Conservation (phyloP, 345 rosid genomes). For the Arabidopsis arenosa region DNA sequence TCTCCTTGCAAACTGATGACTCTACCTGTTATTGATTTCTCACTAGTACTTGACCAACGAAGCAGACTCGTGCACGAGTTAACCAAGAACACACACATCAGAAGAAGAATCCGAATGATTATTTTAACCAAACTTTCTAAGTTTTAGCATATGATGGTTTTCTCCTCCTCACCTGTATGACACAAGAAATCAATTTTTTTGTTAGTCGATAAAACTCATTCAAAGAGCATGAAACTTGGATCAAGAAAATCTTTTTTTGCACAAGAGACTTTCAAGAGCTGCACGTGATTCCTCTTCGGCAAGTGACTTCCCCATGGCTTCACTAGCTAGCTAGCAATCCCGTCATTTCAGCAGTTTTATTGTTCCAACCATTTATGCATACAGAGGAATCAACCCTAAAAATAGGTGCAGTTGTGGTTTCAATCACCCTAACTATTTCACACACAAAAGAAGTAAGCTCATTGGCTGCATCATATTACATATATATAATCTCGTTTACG, state of each 20-base stretch:
- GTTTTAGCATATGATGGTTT: conserved; percentile 64
- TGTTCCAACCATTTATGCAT: conserved; percentile 83
- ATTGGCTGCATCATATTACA: conserved; percentile 26
- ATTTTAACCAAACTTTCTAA: conserved; percentile 56
- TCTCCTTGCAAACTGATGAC: conserved; percentile 84
- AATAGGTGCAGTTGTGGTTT: conserved; percentile 84
- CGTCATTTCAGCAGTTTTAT: conserved; percentile 74
- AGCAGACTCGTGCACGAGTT: conserved; percentile 88
- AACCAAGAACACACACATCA: conserved; percentile 52
- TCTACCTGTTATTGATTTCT: conserved; percentile 67
- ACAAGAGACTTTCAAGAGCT: conserved; percentile 54
- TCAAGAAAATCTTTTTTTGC: conserved; percentile 20
- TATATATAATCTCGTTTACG: no score
- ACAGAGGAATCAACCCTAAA: conserved; percentile 83
- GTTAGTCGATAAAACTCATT: background rate
- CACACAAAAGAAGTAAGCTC: conserved; percentile 74
- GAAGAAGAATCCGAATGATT: conserved; percentile 45
- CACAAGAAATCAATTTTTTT: conserved; percentile 18
- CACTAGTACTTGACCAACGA: conserved; percentile 85
- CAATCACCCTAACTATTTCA: conserved; percentile 89
- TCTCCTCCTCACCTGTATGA: conserved; percentile 74
- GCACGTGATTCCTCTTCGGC: conserved; percentile 57
- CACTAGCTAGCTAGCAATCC: conserved; percentile 59
- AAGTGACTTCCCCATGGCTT: conserved; percentile 81
- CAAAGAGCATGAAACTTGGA: background rate